phyloP scores from a whole-genome alignment of 2,329 filamentous ascomycete genomes.

The Metarhizium brunneum region DNA sequence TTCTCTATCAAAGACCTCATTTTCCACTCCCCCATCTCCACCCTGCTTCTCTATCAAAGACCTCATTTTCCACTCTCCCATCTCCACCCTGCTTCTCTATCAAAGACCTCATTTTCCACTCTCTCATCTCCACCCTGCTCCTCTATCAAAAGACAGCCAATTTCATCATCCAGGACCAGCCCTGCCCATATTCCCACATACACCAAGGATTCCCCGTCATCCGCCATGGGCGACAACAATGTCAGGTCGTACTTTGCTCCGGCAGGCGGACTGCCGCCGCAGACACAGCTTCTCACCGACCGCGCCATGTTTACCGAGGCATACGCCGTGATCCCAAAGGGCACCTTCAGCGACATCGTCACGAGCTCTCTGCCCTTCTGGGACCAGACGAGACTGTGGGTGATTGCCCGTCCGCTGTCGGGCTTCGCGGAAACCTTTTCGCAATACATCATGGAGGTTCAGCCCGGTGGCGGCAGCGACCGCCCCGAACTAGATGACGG shows the following conservation, averaged over 20 bases:
- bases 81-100: too few relatives aligned
- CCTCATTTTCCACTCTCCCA: too few relatives aligned
- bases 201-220: background rate
- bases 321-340: conserved; percentile 7
- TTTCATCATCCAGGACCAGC: too few relatives aligned
- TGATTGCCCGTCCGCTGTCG: conserved; percentile 5
- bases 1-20: too few relatives aligned
- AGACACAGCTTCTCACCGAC: conserved; percentile 6
- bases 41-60: too few relatives aligned
- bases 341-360: conserved; percentile 6
- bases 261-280: conserved; percentile 4
- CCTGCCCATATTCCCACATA: background rate
- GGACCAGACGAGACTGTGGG: conserved; percentile 5
- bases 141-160: too few relatives aligned
- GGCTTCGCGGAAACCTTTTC: conserved; percentile 7
- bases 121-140: too few relatives aligned
- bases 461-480: conserved; percentile 1
- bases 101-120: too few relatives aligned
- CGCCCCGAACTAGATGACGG: background rate
- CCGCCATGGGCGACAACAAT: background rate
- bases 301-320: conserved; percentile 7
- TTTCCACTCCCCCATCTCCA: too few relatives aligned
- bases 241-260: conserved; percentile 4
- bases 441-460: conserved; percentile 8
- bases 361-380: conserved; percentile 6